A percentile compares a stretch with the other conserved stretches of the same genome.
Conservation (phyloP, 345 rosid species). For the Eucalyptus viminalis region DNA sequence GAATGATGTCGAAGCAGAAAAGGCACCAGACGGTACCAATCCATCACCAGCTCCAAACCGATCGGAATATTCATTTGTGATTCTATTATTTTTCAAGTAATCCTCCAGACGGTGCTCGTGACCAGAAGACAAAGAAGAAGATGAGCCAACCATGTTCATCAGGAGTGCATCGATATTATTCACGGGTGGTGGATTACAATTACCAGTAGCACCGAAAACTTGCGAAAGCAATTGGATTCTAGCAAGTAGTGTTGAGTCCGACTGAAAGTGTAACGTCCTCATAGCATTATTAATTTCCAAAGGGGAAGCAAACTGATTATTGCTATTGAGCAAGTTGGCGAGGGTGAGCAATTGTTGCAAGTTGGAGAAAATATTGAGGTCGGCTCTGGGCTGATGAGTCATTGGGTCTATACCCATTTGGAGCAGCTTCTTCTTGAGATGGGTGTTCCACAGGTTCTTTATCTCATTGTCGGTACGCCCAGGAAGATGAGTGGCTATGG, state of each 20-base stretch:
- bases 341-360: slow-evolving; percentile 40
- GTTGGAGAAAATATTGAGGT: slow-evolving; percentile 33
- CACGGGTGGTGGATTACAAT: neutral
- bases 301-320: neutral
- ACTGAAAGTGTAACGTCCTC: neutral
- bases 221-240: neutral
- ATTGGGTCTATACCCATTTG: slow-evolving; percentile 78
- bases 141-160: neutral
- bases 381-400: slow-evolving; percentile 69
- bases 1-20: neutral
- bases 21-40: neutral
- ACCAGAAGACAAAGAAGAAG: neutral
- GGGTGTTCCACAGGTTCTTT: slow-evolving; percentile 80
- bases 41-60: neutral
- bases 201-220: neutral
- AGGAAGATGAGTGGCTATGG: slow-evolving; percentile 63
- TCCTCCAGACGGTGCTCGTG: neutral
- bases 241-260: neutral
- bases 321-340: neutral
- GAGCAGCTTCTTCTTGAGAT: slow-evolving; percentile 69
- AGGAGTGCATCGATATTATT: neutral
- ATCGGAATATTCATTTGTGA: neutral
- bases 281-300: neutral
- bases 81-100: neutral
- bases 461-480: slow-evolving; percentile 76